Base-by-base conservation (phyloP, 2,329 filamentous ascomycete genomes). In the Colletotrichum scovillei region DNA sequence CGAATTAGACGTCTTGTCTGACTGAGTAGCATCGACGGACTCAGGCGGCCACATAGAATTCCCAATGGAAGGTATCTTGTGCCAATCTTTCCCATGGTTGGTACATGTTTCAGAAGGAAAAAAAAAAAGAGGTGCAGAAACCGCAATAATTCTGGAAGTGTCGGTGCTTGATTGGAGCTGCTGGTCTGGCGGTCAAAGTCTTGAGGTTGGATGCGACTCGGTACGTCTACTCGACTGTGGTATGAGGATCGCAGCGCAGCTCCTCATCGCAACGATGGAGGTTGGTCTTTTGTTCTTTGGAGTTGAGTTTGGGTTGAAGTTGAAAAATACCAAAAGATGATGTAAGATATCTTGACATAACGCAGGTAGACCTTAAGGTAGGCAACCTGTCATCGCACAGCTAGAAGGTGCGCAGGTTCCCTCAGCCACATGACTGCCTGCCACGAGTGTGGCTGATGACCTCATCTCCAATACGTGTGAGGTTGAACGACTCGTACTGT, bases 401-500 rank as follows among this genome's bases (percentile, higher is more conserved):
- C 19, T 4, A 49, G 42, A 22, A 49, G 42, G 42, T 49, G 42
- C 19, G 16, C 24, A 19, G 12, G 19, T 32, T 24, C 62, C 46
- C 6, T 8, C 16, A 63, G 60, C 38, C 60, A 52, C 60, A 49
- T 26, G 16, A 5, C 42, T 12, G 26, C 38, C 16, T 8, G 35
- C 4, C 5, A 42, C 22, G 7, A 28, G 26, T 69, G 69, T 69
- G 69, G 69, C 69, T 69, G 30, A 30, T 46, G 65, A 55, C n/a
- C 12, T 69, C n/a, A 30, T 58, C 6, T 53, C 52, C 59, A 30
- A 59, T 53, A 22, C 11, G 35, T 53, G 57, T 69, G 65, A 64
- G 66, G 53, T 52, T 63, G 53, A 11, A 14, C 22, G 11, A 49
- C 5, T 56, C 62, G 60, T 73, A 72, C 71, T 69, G 69, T 72